Conservation (phyloP, 805 yeast genomes). For the Yarrowia phangngaensis region DNA sequence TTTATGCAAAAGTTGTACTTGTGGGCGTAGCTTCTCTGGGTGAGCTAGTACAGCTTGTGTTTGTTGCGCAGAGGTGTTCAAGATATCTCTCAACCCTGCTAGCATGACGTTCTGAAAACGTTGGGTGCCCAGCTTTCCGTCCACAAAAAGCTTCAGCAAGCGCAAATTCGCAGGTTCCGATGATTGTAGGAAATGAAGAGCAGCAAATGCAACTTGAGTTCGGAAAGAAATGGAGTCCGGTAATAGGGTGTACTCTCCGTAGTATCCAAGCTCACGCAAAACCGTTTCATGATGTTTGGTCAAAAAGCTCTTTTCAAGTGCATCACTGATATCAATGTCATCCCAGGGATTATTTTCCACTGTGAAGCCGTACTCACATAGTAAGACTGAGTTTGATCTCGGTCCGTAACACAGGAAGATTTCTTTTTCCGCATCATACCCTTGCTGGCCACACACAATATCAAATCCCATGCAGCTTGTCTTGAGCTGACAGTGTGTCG, state of each 20-base stretch:
- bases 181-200: slow-evolving; percentile 22
- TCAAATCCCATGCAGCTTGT: slow-evolving; percentile 50
- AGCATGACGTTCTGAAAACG: slow-evolving; percentile 12
- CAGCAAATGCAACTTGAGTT: slow-evolving; percentile 69
- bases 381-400: slow-evolving; percentile 75
- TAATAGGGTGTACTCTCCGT: slow-evolving; percentile 69
- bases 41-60: slow-evolving; percentile 6
- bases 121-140: slow-evolving; percentile 21
- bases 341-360: slow-evolving; percentile 61
- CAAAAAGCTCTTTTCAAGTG: slow-evolving; percentile 42
- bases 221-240: slow-evolving; percentile 59
- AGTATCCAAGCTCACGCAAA: slow-evolving; percentile 54
- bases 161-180: slow-evolving; percentile 8
- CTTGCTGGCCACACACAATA: slow-evolving; percentile 43
- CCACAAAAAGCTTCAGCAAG: slow-evolving; percentile 8
- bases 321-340: slow-evolving; percentile 56
- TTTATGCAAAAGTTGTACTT: slow-evolving; percentile 17
- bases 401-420: slow-evolving; percentile 78
- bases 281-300: slow-evolving; percentile 43
- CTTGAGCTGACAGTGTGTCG: slow-evolving; percentile 34
- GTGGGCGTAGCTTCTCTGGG: slow-evolving; percentile 1
- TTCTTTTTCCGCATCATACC: slow-evolving; percentile 50
- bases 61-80: neutral
- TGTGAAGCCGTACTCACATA: slow-evolving; percentile 84
- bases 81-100: slow-evolving; percentile 19